Evolutionary conservation across 108 stramenopile species (phyloP), one percentile per base, ranked within the genome.

Genomic region (Nannochloropsis oceanica): DNA sequence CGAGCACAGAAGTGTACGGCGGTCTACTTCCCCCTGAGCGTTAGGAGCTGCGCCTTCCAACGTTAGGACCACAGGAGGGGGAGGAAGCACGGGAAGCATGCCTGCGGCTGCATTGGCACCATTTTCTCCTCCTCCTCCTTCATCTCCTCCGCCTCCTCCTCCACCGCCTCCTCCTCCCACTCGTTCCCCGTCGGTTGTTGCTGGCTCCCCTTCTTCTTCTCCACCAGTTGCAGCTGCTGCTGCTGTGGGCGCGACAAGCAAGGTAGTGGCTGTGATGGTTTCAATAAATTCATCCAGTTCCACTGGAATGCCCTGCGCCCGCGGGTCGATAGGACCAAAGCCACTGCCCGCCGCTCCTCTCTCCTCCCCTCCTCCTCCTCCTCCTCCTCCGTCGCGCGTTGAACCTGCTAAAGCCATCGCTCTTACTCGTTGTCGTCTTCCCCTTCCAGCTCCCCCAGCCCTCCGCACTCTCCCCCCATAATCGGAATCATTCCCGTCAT

Each of bases 21-120:
- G 84, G 34, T 87, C 84, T 13, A 87, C 84, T 43, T 50, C 50
- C 24, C 59, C 43, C 80, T 80, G 43, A 12, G 82, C 83, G 14
- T 34, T 81, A 20, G 83, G 81, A 20, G 82, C 82, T 8, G 86
- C 86, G 3, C 44, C 50, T 43, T 82, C 86, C 1, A 83, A 82
- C 11, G 83, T 79, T 22, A 14, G 25, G 1, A 59, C 86, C 44
- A 79, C 86, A 25, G 79, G 80, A 5, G 85, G 85, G 7, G 81
- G 22, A 2, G 85, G 85, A 0, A 85, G 81, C 14, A 73, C 84
- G 12, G 83, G 1, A 27, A 44, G 13, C 27, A 44, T 24, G 27
- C 59, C 5, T 80, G 44, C 50, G 80, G 26, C 42, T 34, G 43
- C 43, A 79, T 43, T 50, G 34, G 42, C 84, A 44, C 84, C 84